These are phyloP conservation scores for Didymella exigua DNA, from an alignment of 2,329 filamentous ascomycete genomes.

Conservation along the genomic window DNA sequence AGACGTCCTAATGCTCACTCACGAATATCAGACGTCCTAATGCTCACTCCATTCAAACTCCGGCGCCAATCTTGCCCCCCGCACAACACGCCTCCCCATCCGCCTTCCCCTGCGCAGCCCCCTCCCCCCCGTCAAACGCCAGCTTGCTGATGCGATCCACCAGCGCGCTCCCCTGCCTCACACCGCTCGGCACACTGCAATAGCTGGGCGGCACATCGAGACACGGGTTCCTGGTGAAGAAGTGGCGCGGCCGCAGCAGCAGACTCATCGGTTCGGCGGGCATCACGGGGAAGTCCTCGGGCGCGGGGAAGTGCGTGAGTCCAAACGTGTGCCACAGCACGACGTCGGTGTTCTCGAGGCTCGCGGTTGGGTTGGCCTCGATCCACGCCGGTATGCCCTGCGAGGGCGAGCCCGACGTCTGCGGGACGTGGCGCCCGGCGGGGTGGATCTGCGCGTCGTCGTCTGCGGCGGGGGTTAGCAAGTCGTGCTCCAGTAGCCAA, in stretches of 20 bases:
- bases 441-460: conserved; percentile 81
- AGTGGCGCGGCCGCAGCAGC: conserved; percentile 78
- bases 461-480: conserved; percentile 57
- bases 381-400: conserved; percentile 78
- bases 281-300: conserved; percentile 94
- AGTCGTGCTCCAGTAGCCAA: too few relatives aligned
- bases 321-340: conserved; percentile 96
- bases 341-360: conserved; percentile 80
- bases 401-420: conserved; percentile 81
- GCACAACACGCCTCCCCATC: conserved; percentile 21
- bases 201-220: conserved; percentile 82
- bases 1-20: too few relatives aligned
- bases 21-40: too few relatives aligned
- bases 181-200: conserved; percentile 72
- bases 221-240: conserved; percentile 79
- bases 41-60: conserved; percentile 7
- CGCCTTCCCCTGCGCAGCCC: conserved; percentile 8
- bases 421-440: conserved; percentile 84
- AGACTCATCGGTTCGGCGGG: conserved; percentile 80
- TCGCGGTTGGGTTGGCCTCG: conserved; percentile 66
- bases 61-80: conserved; percentile 28
- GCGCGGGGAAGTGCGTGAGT: conserved; percentile 84
- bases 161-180: conserved; percentile 56
- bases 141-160: conserved; percentile 59
- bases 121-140: conserved; percentile 52